Conservation (phyloP, 805 yeast genomes). For the Naumovozyma castellii region DNA sequence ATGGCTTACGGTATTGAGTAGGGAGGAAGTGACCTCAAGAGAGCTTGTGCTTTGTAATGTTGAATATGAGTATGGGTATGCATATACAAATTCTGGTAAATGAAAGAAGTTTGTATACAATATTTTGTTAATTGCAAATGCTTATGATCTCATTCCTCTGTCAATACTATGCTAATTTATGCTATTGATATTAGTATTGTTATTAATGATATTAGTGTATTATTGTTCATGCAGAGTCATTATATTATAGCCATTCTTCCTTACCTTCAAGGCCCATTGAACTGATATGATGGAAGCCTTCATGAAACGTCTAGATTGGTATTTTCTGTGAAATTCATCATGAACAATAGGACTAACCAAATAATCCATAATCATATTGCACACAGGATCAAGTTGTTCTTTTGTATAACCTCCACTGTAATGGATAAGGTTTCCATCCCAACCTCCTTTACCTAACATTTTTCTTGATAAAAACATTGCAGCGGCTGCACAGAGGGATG, state of each 20-base stretch:
- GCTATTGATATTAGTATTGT: background rate
- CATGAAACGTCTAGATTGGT: conserved; percentile 81
- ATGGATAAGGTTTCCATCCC: conserved; percentile 20
- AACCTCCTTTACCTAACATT: conserved; percentile 32
- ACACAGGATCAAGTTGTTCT: conserved; percentile 60
- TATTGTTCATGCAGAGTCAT: conserved; percentile 31
- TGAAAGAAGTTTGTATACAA: no score
- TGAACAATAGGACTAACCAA: conserved; percentile 73
- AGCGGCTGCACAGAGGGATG: conserved; percentile 74
- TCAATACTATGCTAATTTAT: background rate
- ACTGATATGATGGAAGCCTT: conserved; percentile 73
- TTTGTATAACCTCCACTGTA: conserved; percentile 44
- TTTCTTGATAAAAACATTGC: conserved; percentile 77
- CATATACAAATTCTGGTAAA: no score
- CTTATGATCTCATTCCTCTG: no score
- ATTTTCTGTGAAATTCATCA: conserved; percentile 88
- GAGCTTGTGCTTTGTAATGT: no score
- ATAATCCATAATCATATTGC: conserved; percentile 68
- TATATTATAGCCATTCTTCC: conserved; percentile 31
- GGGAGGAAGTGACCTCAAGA: no score
- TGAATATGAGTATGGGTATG: no score
- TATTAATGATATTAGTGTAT: conserved; percentile 1
- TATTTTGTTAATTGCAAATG: no score
- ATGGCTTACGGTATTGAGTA: no score
- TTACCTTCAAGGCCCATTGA: conserved; percentile 66